A percentile compares a stretch with the other conserved stretches of the same genome.
Evolutionary conservation across 345 rosid genomes (phyloP).

Genomic region (Eucalyptus camaldulensis): DNA sequence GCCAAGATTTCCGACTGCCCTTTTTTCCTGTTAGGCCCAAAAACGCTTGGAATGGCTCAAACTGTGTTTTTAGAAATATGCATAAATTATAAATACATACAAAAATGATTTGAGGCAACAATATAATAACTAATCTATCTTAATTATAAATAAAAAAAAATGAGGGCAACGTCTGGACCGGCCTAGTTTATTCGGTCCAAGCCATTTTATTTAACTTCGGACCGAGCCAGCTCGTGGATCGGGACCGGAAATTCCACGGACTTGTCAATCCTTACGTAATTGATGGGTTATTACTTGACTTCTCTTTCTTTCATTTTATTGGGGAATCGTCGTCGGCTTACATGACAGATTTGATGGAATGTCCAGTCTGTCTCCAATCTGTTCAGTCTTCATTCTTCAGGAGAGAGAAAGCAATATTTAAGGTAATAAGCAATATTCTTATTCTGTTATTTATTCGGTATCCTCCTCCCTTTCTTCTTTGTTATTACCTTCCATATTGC

Average conservation of each 20-base stretch:
- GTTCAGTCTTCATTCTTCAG: no score
- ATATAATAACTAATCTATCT: no score
- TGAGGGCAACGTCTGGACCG: background rate
- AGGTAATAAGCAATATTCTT: no score
- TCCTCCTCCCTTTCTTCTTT: no score
- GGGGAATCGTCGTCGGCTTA: background rate
- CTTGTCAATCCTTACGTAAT: background rate
- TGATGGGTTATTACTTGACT: background rate
- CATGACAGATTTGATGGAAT: background rate
- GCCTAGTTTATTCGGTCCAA: background rate
- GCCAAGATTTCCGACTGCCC: no score
- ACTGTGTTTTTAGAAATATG: no score
- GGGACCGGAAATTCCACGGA: background rate
- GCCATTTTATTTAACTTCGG: background rate
- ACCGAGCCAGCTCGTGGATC: accelerated
- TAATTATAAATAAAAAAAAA: no score
- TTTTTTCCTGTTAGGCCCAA: background rate
- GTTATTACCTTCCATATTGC: no score
- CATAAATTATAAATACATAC: background rate
- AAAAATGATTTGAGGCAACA: background rate
- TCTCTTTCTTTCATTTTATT: background rate
- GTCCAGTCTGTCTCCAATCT: background rate
- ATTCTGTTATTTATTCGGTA: no score
- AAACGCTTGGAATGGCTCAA: background rate
- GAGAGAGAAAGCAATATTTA: no score